Percentiles rank a stretch among this genome's conserved stretches.
Evolutionary conservation across 2,329 filamentous ascomycete genomes (phyloP).

Genomic region (Sclerotiophoma versabilis): DNA sequence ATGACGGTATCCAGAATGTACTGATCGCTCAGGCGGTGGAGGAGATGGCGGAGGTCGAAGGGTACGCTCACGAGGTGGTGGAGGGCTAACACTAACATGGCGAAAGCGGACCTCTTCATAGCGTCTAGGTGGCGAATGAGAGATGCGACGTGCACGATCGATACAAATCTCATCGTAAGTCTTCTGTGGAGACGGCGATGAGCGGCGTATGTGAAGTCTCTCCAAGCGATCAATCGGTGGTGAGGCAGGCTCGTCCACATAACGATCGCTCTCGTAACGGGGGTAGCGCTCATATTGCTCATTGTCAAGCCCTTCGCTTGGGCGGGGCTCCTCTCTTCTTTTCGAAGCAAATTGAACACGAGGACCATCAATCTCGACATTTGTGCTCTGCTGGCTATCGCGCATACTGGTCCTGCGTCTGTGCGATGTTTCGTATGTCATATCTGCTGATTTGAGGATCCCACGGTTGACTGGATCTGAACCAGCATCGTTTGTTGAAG

Average conservation of each 20-base stretch:
- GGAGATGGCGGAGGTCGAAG: slow-evolving; percentile 9
- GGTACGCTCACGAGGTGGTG: slow-evolving; percentile 8
- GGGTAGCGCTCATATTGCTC: slow-evolving; percentile 22
- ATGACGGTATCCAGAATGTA: slow-evolving; percentile 23
- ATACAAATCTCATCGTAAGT: slow-evolving; percentile 27
- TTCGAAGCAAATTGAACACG: slow-evolving; percentile 41
- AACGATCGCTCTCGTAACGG: slow-evolving; percentile 21
- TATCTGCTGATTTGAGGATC: slow-evolving; percentile 33
- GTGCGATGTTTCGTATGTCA: slow-evolving; percentile 26
- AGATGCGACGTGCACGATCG: slow-evolving; percentile 25
- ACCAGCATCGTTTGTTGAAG: slow-evolving; percentile 21
- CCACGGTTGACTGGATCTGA: slow-evolving; percentile 27
- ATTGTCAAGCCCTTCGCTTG: slow-evolving; percentile 9
- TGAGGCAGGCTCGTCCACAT: slow-evolving; percentile 19
- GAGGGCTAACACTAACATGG: slow-evolving; percentile 20
- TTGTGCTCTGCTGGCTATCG: slow-evolving; percentile 36
- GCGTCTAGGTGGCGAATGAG: slow-evolving; percentile 19
- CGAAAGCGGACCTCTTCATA: slow-evolving; percentile 24
- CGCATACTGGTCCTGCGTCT: slow-evolving; percentile 24
- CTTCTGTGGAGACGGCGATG: slow-evolving; percentile 18
- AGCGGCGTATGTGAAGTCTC: slow-evolving; percentile 25
- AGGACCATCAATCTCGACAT: slow-evolving; percentile 39
- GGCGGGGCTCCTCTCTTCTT: slow-evolving; percentile 7
- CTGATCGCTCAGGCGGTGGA: slow-evolving; percentile 8
- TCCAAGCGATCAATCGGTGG: slow-evolving; percentile 28